phyloP scores from a whole-genome alignment of 2,329 filamentous ascomycete genomes.

The Talaromyces sp. region DNA sequence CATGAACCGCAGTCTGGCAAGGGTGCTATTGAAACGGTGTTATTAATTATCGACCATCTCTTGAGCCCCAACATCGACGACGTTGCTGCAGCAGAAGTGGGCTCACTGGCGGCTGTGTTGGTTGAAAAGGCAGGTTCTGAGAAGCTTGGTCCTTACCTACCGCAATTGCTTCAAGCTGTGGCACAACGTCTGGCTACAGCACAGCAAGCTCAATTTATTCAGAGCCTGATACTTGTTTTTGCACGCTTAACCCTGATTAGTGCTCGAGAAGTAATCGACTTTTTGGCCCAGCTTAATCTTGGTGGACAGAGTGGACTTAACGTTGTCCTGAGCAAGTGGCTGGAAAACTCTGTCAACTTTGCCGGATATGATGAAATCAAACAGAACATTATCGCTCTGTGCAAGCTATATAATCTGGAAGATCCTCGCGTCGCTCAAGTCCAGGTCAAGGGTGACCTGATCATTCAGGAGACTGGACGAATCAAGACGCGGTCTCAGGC shows the following conservation, averaged over 20 bases:
- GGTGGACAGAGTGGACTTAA: constrained; percentile 73
- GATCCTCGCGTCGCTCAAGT: constrained; percentile 75
- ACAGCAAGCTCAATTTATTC: constrained; percentile 83
- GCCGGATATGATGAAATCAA: constrained; percentile 97
- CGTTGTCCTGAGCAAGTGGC: constrained; percentile 89
- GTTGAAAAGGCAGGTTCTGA: constrained; percentile 94
- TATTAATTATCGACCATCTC: constrained; percentile 88
- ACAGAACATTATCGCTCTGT: constrained; percentile 91
- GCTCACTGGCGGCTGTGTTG: constrained; percentile 85
- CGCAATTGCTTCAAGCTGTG: constrained; percentile 83
- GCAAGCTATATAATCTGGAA: constrained; percentile 83
- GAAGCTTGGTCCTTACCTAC: constrained; percentile 81
- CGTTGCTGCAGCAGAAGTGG: constrained; percentile 91
- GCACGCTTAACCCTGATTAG: constrained; percentile 82
- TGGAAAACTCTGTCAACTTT: constrained; percentile 95
- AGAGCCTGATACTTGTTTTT: constrained; percentile 93
- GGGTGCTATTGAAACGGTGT: constrained; percentile 79
- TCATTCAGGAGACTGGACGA: constrained; percentile 70
- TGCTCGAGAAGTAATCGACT: constrained; percentile 84
- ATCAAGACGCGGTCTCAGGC: constrained; percentile 95
- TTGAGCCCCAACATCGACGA: constrained; percentile 83
- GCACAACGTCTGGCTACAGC: constrained; percentile 80
- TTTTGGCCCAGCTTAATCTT: constrained; percentile 80
- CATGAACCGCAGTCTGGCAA: constrained; percentile 71
- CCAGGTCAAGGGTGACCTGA: constrained; percentile 85